Conservation (phyloP, 768 basidiomycete species). For the Xerocomellus chrysenteron region DNA sequence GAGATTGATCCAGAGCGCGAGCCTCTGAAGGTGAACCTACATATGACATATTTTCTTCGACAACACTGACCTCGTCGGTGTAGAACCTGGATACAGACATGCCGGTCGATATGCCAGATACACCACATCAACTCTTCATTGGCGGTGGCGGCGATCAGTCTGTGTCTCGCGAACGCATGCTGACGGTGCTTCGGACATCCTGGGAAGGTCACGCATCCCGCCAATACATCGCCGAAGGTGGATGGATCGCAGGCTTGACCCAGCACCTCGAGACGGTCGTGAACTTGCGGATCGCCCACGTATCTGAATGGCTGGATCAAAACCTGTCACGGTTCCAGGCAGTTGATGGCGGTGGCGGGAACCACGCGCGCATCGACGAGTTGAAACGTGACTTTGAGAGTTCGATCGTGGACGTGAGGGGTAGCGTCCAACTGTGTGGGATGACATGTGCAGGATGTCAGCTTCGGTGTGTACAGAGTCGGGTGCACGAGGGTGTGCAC, state of each 20-base stretch:
- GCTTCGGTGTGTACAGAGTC: conserved; percentile 46
- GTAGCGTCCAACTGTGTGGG: conserved; percentile 49
- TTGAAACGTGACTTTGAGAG: conserved; percentile 45
- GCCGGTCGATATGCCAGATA: conserved; percentile 39
- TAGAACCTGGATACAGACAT: conserved; percentile 56
- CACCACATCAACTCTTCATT: conserved; percentile 37
- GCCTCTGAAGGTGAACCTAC: conserved; percentile 45
- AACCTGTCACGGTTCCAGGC: conserved; percentile 49
- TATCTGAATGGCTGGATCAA: conserved; percentile 49
- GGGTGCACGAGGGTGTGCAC: conserved; percentile 47
- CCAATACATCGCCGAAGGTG: conserved; percentile 21
- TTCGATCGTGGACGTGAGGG: conserved; percentile 44
- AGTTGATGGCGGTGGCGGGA: background rate
- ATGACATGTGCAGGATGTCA: conserved; percentile 48
- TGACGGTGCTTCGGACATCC: conserved; percentile 12
- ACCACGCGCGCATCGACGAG: conserved; percentile 44
- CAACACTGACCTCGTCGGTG: background rate
- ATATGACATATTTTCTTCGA: background rate
- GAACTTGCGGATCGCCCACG: conserved; percentile 45
- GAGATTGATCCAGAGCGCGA: conserved; percentile 47
- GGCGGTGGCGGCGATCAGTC: conserved; percentile 17
- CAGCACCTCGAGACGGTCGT: conserved; percentile 40
- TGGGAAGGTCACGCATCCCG: conserved; percentile 22
- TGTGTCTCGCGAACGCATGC: conserved; percentile 12
- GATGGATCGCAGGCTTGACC: conserved; percentile 42